Base-by-base conservation (phyloP, 2,329 filamentous ascomycete species). In the Zymoseptoria crescenta region DNA sequence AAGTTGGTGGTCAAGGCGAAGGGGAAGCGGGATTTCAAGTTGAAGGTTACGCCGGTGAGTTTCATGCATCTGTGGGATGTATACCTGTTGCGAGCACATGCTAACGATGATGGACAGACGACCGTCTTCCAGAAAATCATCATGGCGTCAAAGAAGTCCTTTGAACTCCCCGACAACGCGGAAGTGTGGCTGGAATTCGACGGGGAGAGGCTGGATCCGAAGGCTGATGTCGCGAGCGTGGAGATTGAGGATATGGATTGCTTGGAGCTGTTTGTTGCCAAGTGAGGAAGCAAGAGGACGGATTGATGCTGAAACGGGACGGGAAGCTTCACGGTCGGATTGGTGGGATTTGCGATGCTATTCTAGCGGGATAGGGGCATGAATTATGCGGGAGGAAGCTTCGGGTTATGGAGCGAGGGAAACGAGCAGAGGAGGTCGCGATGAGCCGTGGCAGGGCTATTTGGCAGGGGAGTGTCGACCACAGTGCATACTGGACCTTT, bases 231-330 rank as follows among this genome's bases (percentile, higher is more conserved):
- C 52, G 78, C 78, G 51, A 84, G 88, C 41, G 81, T 85, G 2
- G 90, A 91, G 19, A 83, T 96, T 49, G 83, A 84, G 52, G 87
- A 95, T 67, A 80, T 86, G 76, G 89, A 93, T 70, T 80, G 81
- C 28, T 76, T 96, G 35, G 90, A 96, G 72, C 87, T 94, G 21
- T 80, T 87, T 64, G 73, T 91, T 56, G 83, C 79, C 64, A 54
- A 56, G 20, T 84, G 62, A 72, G 8, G 13, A 45, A 16, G 35
- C 24, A 24, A 24, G 24, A 24, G 24, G 24, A 24, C 24, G 24
- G 24, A 24, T 24, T 4, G 24, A 24, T 24, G 24, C 2, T 24
- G 24, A 24, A 24, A 24, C 24, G 24, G 24, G 24, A 24, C 4
- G 24, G 24, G 24, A 24, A 24, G 24, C 24, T 24, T 24, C 24